Evolutionary conservation across 179 eudicot genomes (phyloP).

Genomic region (Gypsophila paniculata): DNA sequence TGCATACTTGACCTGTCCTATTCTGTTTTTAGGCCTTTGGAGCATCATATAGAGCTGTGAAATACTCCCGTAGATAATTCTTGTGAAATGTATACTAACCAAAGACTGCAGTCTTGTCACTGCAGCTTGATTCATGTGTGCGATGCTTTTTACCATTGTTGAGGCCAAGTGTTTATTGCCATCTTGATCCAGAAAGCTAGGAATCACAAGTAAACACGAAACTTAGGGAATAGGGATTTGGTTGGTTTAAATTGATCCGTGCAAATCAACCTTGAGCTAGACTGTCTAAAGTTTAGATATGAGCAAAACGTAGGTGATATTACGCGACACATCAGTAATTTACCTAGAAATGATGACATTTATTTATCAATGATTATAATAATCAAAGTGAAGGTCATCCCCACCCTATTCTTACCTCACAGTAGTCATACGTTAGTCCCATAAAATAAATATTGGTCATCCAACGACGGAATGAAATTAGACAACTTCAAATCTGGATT

Average conservation of each 20-base stretch:
- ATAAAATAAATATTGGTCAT: not conserved
- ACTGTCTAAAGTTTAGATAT: not conserved
- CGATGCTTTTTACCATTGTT: not conserved
- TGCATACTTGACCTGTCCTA: not conserved
- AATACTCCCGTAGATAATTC: not conserved
- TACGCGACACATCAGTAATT: no score
- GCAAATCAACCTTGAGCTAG: no score
- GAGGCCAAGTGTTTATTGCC: not conserved
- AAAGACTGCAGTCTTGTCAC: not conserved
- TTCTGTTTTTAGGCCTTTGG: constrained; percentile 12
- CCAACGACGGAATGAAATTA: not conserved
- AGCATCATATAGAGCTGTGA: not conserved
- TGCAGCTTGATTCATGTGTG: not conserved
- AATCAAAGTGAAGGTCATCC: no score
- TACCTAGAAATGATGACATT: no score
- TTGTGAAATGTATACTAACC: constrained; percentile 16
- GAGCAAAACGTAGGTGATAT: no score
- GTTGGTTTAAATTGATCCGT: no score
- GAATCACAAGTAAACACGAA: no score
- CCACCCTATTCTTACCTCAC: no score
- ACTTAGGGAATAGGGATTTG: no score
- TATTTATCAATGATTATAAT: no score
- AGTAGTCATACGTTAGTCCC: no score
- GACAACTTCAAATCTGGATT: not conserved
- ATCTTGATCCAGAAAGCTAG: not conserved